Evolutionary conservation across 805 yeast species (phyloP).

Genomic region (Citeromyces matritensis): DNA sequence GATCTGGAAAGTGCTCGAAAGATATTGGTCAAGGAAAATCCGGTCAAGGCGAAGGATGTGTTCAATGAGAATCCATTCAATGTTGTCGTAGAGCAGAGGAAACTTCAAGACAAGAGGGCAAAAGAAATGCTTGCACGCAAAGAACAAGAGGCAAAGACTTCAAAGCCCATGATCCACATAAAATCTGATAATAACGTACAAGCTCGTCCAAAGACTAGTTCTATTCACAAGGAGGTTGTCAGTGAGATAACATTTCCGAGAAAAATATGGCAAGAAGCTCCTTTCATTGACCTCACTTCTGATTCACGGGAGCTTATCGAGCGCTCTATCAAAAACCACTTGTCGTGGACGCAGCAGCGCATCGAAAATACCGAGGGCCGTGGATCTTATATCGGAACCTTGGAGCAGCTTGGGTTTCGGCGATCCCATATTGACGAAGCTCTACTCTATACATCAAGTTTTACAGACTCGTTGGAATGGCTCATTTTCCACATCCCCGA

Average conservation of each 20-base stretch:
- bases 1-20: constrained; percentile 50
- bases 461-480: constrained; percentile 54
- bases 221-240: constrained; percentile 2
- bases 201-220: constrained; percentile 1
- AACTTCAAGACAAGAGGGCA: constrained; percentile 21
- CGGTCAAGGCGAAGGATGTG: constrained; percentile 27
- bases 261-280: constrained; percentile 60
- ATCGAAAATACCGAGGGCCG: constrained; percentile 5
- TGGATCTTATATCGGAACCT: constrained; percentile 4
- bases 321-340: constrained; percentile 36
- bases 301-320: constrained; percentile 53
- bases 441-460: constrained; percentile 32
- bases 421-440: constrained; percentile 60
- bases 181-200: constrained; percentile 3
- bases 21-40: constrained; percentile 26
- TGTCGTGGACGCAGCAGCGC: constrained; percentile 30
- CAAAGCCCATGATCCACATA: constrained; percentile 28
- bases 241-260: constrained; percentile 18
- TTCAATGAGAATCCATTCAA: constrained; percentile 71
- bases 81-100: constrained; percentile 43
- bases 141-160: constrained; percentile 14
- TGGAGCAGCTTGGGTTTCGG: constrained; percentile 48
- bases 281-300: constrained; percentile 52
- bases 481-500: constrained; percentile 83
- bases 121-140: constrained; percentile 28